Base-by-base conservation (phyloP, 2,329 filamentous ascomycete species). In the Sarocladium strictum region DNA sequence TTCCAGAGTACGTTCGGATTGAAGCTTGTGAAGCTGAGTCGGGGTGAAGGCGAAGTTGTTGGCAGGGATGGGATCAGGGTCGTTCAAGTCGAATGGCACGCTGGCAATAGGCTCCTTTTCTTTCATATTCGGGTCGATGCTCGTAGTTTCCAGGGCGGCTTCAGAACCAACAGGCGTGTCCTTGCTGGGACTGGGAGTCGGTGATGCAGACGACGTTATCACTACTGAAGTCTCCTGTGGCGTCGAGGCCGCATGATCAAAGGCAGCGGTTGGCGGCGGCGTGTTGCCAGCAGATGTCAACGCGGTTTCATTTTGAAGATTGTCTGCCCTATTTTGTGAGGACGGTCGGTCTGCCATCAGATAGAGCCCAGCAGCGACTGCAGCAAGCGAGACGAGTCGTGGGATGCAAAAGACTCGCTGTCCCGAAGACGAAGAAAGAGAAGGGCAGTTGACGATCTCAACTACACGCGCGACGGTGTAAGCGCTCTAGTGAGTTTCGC, bases 11-110 rank as follows among this genome's bases (percentile, higher is more conserved):
- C 78, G 76, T 23, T 76, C 72, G n/a, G 74, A 76, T 27, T 80
- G 62, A 29, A 83, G 72, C 55, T 77, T 79, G 62, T 77, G 76
- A 2, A 83, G 67, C 55, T 82, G 78, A 3, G 72, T 72, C 1
- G 79, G 76, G 0, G 75, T 73, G 56, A 81, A 83, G 12, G 77
- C 79, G 57, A 83, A 83, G 6, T 69, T 72, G 60, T 77, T 79
- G 54, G 60, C 59, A 11, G 63, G 58, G 17, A 63, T 53, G 29
- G 63, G 64, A 4, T 58, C 51, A 24, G 66, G 61, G 19, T 65
- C 58, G 51, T 56, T 58, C 38, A 70, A 56, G 54, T 69, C 65
- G 47, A 51, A 23, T 5, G 24, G 29, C n/a, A 27, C n/a, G 27
- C 47, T 26, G 26, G 17, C 43, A 19, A 35, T 5, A 21, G 47